phyloP scores from a whole-genome alignment of 495 filamentous ascomycete genomes.

The Aspergillus leporis region DNA sequence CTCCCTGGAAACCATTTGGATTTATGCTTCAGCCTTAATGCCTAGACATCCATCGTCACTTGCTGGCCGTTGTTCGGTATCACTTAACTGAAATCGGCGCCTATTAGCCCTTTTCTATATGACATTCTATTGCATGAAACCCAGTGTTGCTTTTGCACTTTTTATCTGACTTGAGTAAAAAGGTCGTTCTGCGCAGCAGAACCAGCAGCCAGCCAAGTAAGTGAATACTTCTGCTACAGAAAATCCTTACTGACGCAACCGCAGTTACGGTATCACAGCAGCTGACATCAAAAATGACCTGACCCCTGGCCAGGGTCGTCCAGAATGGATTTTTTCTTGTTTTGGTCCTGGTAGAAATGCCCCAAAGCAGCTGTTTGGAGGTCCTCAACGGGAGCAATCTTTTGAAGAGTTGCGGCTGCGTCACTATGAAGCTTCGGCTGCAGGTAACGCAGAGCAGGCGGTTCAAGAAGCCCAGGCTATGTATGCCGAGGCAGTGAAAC shows the following conservation, averaged over 20 bases:
- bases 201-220: slow-evolving; percentile 32
- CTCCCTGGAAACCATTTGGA: neutral
- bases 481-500: slow-evolving; percentile 59
- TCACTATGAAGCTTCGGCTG: slow-evolving; percentile 58
- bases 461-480: slow-evolving; percentile 64
- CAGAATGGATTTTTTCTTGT: slow-evolving; percentile 79
- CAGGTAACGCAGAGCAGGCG: slow-evolving; percentile 64
- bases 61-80: neutral
- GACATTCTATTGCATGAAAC: neutral
- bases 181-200: slow-evolving; percentile 23
- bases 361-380: slow-evolving; percentile 79
- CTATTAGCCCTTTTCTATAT: neutral
- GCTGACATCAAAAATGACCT: slow-evolving; percentile 64
- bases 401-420: slow-evolving; percentile 77
- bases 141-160: neutral
- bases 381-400: slow-evolving; percentile 74
- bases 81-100: neutral
- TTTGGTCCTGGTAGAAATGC: slow-evolving; percentile 73
- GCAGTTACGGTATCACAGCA: slow-evolving; percentile 51
- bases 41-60: neutral
- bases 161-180: slow-evolving; percentile 9
- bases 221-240: slow-evolving; percentile 11
- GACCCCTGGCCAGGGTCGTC: slow-evolving; percentile 57
- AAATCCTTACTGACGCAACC: slow-evolving; percentile 18
- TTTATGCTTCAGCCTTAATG: neutral